A percentile compares a stretch with the other conserved stretches of the same genome.
phyloP scores from a whole-genome alignment of 164 flowering plant species.

The Euptelea pleiosperma region DNA sequence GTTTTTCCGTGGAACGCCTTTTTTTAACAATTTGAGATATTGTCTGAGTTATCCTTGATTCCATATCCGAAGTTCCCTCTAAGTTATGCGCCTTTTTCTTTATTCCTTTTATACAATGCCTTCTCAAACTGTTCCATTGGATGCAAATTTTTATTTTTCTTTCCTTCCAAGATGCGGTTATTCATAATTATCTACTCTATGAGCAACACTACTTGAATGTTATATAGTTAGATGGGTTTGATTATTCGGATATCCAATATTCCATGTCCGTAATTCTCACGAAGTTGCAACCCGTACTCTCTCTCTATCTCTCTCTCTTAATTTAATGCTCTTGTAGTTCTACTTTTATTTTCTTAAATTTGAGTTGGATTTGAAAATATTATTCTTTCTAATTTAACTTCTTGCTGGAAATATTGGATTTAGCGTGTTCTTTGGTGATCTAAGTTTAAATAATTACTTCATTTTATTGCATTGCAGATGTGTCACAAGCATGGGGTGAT shows the following conservation, averaged over 20 bases:
- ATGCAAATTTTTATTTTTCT: not conserved
- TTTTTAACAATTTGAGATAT: too few relatives aligned
- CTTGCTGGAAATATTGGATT: slow-evolving; percentile 3
- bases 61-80: not conserved
- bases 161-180: not conserved
- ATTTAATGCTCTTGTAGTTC: not conserved
- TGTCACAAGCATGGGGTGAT: slow-evolving; percentile 96
- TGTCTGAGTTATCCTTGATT: not conserved
- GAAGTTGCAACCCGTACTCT: not conserved
- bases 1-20: too few relatives aligned
- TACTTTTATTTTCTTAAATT: not conserved
- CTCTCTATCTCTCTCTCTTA: too few relatives aligned
- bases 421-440: not conserved
- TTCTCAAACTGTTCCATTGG: slow-evolving; percentile 4
- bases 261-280: slow-evolving; percentile 5
- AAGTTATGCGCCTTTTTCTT: not conserved
- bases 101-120: not conserved
- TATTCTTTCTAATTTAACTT: not conserved
- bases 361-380: not conserved
- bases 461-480: slow-evolving; percentile 40
- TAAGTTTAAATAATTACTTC: not conserved
- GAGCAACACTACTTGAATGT: not conserved
- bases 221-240: not conserved
- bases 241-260: not conserved
- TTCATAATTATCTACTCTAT: too few relatives aligned